Evolutionary conservation across 1,139 yeast species (phyloP), one percentile per base, ranked within the genome.

Genomic region (Komagataea norvegica): DNA sequence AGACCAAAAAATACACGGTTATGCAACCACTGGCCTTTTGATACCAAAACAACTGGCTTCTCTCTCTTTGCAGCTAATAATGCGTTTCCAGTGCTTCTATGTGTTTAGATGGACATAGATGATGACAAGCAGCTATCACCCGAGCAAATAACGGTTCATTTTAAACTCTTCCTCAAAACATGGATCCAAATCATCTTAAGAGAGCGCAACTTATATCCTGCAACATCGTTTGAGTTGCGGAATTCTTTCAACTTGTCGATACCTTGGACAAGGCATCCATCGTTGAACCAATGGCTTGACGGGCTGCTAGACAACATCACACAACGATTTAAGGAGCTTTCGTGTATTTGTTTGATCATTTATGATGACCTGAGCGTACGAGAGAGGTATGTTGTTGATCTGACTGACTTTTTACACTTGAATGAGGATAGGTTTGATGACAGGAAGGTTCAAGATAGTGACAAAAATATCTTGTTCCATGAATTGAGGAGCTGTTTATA

Each of bases 111-210:
- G 33, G 21, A 8, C 33, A 7, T 7, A 5, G 29, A 29, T 3
- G 22, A 29, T 14, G 23, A 11, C 6, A 16, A 16, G 17, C 20
- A 7, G 15, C 15, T 29, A 15, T 21, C 23, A 3, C 23, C 25
- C 8, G 6, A 26, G 6, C 31, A 33, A 6, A 16, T 33, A 1
- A 25, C 13, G 10, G 13, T 21, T 8, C 15, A 25, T 22, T 45
- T 51, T 25, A 42, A 44, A 29, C 29, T 44, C 14, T 52, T 35
- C 21, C 13, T 52, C 5, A 40, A 44, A 9, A 37, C 49, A 7
- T 49, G 54, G 54, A 25, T 50, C 9, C 46, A 45, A 19, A 41
- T 52, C 15, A 48, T 52, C 3, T 25, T 45, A 5, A 41, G 39
- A 26, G 56, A 50, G 31, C 42, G 56, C 9, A 20, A 33, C 5